Evolutionary conservation across 2,329 filamentous ascomycete species (phyloP), one percentile per base, ranked within the genome.

Genomic region (Aspergillus sp.): DNA sequence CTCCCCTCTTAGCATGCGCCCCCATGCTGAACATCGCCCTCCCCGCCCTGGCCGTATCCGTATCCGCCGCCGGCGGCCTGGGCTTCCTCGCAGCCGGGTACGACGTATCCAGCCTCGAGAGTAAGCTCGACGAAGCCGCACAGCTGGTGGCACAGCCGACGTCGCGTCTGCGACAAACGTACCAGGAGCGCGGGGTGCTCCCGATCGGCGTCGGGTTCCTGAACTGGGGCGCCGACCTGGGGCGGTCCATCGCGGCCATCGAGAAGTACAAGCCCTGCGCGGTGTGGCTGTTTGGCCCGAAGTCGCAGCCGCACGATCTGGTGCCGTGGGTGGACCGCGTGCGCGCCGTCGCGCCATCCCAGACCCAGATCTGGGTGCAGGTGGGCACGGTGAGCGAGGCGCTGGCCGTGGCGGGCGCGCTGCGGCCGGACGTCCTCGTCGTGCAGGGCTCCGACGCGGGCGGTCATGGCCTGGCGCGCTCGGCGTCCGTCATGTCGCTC

Each of bases 1-100:
- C 70, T 2, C 85, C 85, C 5, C 69, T 88, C 17, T 77, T 91
- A 25, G 75, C 80, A 43, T 76, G 78, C 34, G 87, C 86, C 1
- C 88, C 88, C 0, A 90, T 91, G 88, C 81, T 85, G 43, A 76
- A 84, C 32, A 82, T 89, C 49, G 74, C 78, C 60, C 78, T 68
- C 63, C 79, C 66, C 55, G 77, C 64, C 0, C 77, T 90, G 3
- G 84, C 86, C 2, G 72, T 84, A 29, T 79, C 83, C 41, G 79
- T 89, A 13, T 84, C 81, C 2, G 71, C 71, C 59, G 80, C 81
- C 29, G 78, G 79, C 4, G 79, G 79, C 3, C 55, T 81, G 1
- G 81, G 75, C 3, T 76, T 91, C 58, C 76, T 83, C n/a, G 72
- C 75, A 1, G 84, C 82, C 1, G 86, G 85, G 2, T 90, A 65